Evolutionary conservation across 1,284 basidiomycete genomes (phyloP).

Genomic region (Malassezia psittaci): DNA sequence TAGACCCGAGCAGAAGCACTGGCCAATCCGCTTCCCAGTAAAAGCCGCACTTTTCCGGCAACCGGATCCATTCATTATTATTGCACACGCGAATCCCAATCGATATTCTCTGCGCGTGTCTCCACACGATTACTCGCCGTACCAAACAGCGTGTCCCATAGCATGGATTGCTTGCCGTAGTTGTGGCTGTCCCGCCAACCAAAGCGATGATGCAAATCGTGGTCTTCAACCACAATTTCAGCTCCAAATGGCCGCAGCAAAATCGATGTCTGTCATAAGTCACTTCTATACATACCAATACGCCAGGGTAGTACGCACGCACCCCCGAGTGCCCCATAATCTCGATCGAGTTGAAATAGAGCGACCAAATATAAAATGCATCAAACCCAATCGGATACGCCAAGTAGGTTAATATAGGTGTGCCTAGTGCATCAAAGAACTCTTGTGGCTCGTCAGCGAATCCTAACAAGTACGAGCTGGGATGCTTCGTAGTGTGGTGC

Average conservation of each 20-base stretch:
- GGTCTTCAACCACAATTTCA: constrained; percentile 42
- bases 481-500: constrained; percentile 37
- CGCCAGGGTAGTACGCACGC: constrained; percentile 25
- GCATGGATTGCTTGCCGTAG: constrained; percentile 41
- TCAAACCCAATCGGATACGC: constrained; percentile 24
- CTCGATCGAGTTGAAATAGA: constrained; percentile 26
- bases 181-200: constrained; percentile 32
- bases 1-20: neutral
- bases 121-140: constrained; percentile 34
- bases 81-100: constrained; percentile 9
- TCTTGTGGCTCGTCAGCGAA: constrained; percentile 39
- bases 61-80: neutral
- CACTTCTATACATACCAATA: neutral
- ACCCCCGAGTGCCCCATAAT: constrained; percentile 34
- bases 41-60: neutral
- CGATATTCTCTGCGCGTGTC: constrained; percentile 19
- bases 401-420: constrained; percentile 28
- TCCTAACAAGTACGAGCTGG: constrained; percentile 23
- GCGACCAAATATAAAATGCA: constrained; percentile 20
- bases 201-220: constrained; percentile 43
- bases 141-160: constrained; percentile 42
- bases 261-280: constrained; percentile 18
- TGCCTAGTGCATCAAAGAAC: constrained; percentile 29
- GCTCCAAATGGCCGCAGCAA: constrained; percentile 22
- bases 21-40: neutral